These are phyloP conservation scores for Aegilops sharonensis DNA, from an alignment of 176 grass and related monocot species.

Conservation along the genomic window DNA sequence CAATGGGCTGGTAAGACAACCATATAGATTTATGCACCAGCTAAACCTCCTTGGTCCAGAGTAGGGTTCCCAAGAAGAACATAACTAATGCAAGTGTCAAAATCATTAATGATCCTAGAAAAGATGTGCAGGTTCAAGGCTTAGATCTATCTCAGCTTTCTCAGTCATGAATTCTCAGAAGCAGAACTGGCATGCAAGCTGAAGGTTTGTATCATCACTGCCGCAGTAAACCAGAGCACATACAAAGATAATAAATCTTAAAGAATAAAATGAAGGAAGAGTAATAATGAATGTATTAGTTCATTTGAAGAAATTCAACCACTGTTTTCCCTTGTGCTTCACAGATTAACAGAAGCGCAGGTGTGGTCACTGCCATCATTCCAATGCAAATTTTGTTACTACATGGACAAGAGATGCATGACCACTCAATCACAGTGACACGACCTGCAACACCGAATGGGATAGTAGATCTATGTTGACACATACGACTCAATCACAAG, in stretches of 20 bases:
- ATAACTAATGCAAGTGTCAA: constrained; percentile 1
- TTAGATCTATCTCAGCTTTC: constrained; percentile 48
- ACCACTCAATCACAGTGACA: constrained; percentile 29
- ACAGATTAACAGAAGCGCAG: constrained; percentile 54
- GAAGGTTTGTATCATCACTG: constrained; percentile 46
- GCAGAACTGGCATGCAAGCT: constrained; percentile 70
- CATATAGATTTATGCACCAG: constrained; percentile 48
- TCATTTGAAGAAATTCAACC: constrained; percentile 81
- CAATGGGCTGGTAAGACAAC: constrained; percentile 71
- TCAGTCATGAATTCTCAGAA: constrained; percentile 75
- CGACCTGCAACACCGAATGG: constrained; percentile 74
- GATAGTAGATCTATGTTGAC: constrained; percentile 20
- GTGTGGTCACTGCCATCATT: constrained; percentile 42
- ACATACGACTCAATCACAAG: constrained; percentile 20
- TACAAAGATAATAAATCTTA: neutral
- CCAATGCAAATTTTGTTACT: neutral
- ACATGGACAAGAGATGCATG: neutral
- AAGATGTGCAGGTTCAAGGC: neutral
- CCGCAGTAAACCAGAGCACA: neutral
- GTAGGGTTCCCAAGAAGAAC: constrained; percentile 36
- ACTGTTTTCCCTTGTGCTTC: constrained; percentile 52
- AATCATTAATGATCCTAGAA: neutral
- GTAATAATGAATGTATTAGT: neutral
- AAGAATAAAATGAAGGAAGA: neutral
- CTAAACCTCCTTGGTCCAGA: constrained; percentile 20